Conservation (phyloP, 1,284 basidiomycete genomes). For the Cutaneotrichosporon dermatis region DNA sequence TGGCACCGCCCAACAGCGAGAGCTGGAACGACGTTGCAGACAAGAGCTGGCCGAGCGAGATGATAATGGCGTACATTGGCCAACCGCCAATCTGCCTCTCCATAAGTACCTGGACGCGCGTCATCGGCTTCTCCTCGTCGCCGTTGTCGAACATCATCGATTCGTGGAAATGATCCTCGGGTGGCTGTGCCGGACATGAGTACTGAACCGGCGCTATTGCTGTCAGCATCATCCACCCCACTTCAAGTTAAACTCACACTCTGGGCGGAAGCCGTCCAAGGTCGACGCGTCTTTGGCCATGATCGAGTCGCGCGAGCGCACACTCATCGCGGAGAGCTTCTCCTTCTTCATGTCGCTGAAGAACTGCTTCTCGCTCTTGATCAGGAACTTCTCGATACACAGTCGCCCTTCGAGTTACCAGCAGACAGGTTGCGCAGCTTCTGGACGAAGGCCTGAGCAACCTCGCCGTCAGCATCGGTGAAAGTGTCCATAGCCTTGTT, state of each 20-base stretch:
- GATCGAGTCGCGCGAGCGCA: constrained; percentile 67
- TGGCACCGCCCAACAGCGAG: constrained; percentile 76
- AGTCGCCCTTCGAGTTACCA: constrained; percentile 85
- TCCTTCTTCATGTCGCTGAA: constrained; percentile 83
- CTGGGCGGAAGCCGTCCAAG: constrained; percentile 65
- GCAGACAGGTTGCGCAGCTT: constrained; percentile 71
- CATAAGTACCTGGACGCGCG: constrained; percentile 72
- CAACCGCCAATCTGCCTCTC: constrained; percentile 70
- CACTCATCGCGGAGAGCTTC: constrained; percentile 53
- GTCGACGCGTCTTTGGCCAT: constrained; percentile 50
- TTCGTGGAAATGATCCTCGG: constrained; percentile 51
- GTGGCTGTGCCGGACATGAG: constrained; percentile 48
- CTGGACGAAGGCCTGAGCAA: constrained; percentile 80
- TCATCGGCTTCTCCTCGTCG: constrained; percentile 62
- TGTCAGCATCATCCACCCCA: constrained; percentile 2
- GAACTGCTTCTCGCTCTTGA: constrained; percentile 87
- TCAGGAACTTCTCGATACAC: constrained; percentile 82
- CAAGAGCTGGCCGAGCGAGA: constrained; percentile 72
- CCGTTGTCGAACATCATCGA: constrained; percentile 52
- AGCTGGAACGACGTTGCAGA: constrained; percentile 82
- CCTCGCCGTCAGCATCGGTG: constrained; percentile 85
- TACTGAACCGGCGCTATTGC: constrained; percentile 26
- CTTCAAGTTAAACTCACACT: constrained; percentile 55
- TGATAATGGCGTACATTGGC: constrained; percentile 84
- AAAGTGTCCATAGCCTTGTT: constrained; percentile 92